Evolutionary conservation across 1,139 yeast species (phyloP).

Genomic region (Kodamaea ohmeri): DNA sequence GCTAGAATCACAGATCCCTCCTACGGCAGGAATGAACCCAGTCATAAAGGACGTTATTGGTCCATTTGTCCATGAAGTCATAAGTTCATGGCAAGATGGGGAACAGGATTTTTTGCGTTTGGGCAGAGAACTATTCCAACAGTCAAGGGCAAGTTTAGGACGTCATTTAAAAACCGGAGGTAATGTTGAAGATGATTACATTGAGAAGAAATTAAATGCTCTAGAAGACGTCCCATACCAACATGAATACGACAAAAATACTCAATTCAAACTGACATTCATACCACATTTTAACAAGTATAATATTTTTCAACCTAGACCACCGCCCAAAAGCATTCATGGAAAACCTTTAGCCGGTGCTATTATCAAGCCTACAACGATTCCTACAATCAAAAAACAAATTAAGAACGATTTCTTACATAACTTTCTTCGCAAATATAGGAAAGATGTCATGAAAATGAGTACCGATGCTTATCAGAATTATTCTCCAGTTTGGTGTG

Average conservation of each 20-base stretch:
- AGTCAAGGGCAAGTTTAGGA: conserved; percentile 11
- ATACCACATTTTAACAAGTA: conserved; percentile 8
- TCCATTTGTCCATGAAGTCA: background rate
- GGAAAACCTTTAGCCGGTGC: conserved; percentile 18
- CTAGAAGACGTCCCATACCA: conserved; percentile 4
- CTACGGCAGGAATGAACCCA: background rate
- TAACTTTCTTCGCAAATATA: conserved; percentile 16
- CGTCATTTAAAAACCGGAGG: conserved; percentile 13
- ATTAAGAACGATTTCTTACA: conserved; percentile 19
- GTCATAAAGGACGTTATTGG: background rate
- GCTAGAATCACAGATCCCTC: background rate
- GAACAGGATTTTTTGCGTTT: background rate
- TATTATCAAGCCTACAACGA: conserved; percentile 8
- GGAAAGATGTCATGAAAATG: conserved; percentile 17
- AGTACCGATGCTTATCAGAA: conserved; percentile 17
- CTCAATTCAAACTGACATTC: background rate
- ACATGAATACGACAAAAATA: conserved; percentile 1
- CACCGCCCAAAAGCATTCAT: conserved; percentile 12
- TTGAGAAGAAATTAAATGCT: conserved; percentile 2
- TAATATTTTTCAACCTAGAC: conserved; percentile 13
- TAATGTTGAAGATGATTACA: conserved; percentile 3
- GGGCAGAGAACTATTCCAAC: conserved; percentile 10
- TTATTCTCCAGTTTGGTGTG: conserved; percentile 31
- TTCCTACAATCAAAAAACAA: conserved; percentile 11
- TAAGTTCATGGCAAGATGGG: background rate